Evolutionary conservation across 352 stramenopile species (phyloP).

Genomic region (Pythium insidiosum): DNA sequence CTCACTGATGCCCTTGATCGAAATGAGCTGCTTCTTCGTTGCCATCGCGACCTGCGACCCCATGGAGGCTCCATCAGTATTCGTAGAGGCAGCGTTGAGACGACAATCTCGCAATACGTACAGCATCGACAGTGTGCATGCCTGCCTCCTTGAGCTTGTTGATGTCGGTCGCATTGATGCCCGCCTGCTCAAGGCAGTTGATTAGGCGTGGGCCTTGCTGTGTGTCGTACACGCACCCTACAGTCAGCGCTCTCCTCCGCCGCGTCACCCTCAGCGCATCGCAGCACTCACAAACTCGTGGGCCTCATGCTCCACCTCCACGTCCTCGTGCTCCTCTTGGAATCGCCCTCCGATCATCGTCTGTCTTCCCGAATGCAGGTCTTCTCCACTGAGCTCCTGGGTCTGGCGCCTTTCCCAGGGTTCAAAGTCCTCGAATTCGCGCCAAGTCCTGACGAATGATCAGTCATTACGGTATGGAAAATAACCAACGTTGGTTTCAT

Average conservation of each 20-base stretch:
- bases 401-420: constrained; percentile 16
- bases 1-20: constrained; percentile 99
- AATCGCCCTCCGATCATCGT: constrained; percentile 24
- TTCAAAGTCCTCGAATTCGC: constrained; percentile 9
- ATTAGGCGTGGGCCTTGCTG: constrained; percentile 80
- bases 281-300: constrained; percentile 27
- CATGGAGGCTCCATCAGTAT: not conserved
- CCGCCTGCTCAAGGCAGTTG: constrained; percentile 92
- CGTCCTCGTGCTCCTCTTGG: constrained; percentile 29
- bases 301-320: constrained; percentile 21
- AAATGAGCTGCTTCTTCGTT: constrained; percentile 95
- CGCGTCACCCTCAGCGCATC: constrained; percentile 4
- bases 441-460: constrained; percentile 9
- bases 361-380: not conserved
- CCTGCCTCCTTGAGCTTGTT: constrained; percentile 97
- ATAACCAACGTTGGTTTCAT: not conserved
- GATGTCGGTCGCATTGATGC: constrained; percentile 96
- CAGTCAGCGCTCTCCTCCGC: not conserved
- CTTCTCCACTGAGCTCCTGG: no score
- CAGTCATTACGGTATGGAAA: constrained; percentile 3
- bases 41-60: constrained; percentile 89
- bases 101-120: not conserved
- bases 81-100: not conserved
- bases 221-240: not conserved
- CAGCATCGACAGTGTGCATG: constrained; percentile 96